Evolutionary conservation across 371 early-diverging fungal genomes (phyloP).

Genomic region (Syncephalastrum contaminatum): DNA sequence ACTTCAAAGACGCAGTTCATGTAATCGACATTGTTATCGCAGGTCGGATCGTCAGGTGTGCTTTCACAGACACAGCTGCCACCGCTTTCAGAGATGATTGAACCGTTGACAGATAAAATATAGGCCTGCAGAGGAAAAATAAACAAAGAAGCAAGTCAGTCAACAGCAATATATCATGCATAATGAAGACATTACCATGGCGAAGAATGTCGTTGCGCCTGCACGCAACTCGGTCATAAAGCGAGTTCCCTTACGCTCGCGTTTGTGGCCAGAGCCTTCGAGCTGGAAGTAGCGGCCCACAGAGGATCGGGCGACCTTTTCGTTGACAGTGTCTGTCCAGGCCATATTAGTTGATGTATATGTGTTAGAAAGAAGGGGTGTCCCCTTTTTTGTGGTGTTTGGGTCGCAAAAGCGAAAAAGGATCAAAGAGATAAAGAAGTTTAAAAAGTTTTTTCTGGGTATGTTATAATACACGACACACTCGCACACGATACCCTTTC

Average conservation of each 20-base stretch:
- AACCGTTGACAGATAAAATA: constrained; percentile 64
- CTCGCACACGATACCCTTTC: too few species aligned
- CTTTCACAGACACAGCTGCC: constrained; percentile 68
- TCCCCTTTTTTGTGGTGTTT: too few species aligned
- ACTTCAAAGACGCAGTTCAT: constrained; percentile 59
- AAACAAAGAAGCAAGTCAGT: background rate
- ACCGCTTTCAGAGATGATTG: constrained; percentile 75
- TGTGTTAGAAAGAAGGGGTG: too few species aligned
- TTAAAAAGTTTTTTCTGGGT: too few species aligned
- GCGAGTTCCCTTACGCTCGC: constrained; percentile 53
- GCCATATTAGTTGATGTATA: constrained; percentile 4
- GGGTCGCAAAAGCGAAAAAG: too few species aligned
- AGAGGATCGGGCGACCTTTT: constrained; percentile 47
- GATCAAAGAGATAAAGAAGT: too few species aligned
- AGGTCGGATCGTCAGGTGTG: constrained; percentile 44
- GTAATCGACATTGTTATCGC: constrained; percentile 52
- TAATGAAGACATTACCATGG: constrained; percentile 42
- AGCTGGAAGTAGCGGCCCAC: constrained; percentile 65
- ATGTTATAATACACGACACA: too few species aligned
- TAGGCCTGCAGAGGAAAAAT: constrained; percentile 15
- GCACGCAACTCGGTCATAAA: constrained; percentile 71
- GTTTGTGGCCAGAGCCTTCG: constrained; percentile 56
- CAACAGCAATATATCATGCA: background rate
- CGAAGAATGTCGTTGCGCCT: constrained; percentile 68
- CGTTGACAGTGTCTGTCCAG: constrained; percentile 47